Percentiles rank a stretch among this genome's conserved stretches.
Conservation (phyloP, 306 rosid species). For the Heteromeles arbutifolia region DNA sequence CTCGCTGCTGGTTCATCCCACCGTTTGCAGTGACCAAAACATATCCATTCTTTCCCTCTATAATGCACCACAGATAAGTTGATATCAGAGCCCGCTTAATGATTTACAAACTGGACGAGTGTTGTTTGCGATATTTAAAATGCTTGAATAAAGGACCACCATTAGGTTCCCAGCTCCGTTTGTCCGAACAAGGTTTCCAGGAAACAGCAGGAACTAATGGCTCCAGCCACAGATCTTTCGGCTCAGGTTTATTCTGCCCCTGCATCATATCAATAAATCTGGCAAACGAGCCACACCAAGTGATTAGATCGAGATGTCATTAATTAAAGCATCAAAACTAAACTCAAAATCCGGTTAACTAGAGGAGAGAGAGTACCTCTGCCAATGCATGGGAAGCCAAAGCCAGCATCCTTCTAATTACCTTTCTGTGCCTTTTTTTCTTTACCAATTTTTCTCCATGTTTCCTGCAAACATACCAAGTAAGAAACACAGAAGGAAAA, state of each 20-base stretch:
- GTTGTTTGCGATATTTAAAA: neutral
- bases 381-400: constrained; percentile 94
- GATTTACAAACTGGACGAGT: neutral
- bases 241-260: constrained; percentile 75
- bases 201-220: constrained; percentile 79
- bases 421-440: constrained; percentile 49
- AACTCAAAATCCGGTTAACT: neutral
- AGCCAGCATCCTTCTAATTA: constrained; percentile 66
- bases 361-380: constrained; percentile 50
- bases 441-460: constrained; percentile 40
- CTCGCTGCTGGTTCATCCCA: constrained; percentile 96
- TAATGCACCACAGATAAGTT: constrained; percentile 23
- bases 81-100: constrained; percentile 22
- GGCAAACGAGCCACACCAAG: constrained; percentile 5
- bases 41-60: constrained; percentile 80
- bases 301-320: neutral
- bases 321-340: neutral
- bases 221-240: constrained; percentile 95
- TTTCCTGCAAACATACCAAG: constrained; percentile 43
- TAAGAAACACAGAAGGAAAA: constrained; percentile 1
- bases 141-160: constrained; percentile 32
- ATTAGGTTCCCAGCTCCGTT: constrained; percentile 73
- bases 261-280: constrained; percentile 30
- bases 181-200: constrained; percentile 89
- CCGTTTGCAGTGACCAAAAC: constrained; percentile 92